Percentiles rank a stretch among this genome's conserved stretches.
Evolutionary conservation across 306 rosid genomes (phyloP).

Genomic region (Argentina anserina): DNA sequence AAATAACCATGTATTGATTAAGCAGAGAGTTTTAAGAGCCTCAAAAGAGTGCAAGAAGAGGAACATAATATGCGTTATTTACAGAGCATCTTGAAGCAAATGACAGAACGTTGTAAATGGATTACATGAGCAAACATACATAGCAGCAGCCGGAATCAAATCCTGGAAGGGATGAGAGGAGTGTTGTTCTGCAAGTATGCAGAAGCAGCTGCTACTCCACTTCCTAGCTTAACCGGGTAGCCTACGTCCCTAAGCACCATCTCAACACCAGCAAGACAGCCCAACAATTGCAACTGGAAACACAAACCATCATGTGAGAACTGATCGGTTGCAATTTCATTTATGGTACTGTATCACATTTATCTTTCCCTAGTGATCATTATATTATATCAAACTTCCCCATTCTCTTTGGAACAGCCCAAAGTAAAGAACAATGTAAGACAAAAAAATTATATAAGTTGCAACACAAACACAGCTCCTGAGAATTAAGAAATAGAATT

Average conservation of each 20-base stretch:
- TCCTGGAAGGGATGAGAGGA: slow-evolving; percentile 89
- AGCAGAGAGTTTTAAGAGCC: slow-evolving; percentile 36
- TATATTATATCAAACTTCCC: background rate
- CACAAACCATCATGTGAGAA: background rate
- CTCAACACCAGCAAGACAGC: slow-evolving; percentile 99
- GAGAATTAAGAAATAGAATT: background rate
- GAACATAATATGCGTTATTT: slow-evolving; percentile 36
- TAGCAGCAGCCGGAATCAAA: slow-evolving; percentile 36
- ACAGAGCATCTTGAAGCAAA: slow-evolving; percentile 42
- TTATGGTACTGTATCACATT: background rate
- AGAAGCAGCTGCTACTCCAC: slow-evolving; percentile 94
- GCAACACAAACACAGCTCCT: background rate
- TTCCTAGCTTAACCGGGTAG: slow-evolving; percentile 90
- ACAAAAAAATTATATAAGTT: background rate
- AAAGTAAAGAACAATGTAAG: background rate
- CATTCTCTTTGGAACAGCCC: background rate
- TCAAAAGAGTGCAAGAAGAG: slow-evolving; percentile 35
- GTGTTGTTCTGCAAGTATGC: slow-evolving; percentile 72
- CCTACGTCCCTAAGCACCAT: slow-evolving; percentile 95
- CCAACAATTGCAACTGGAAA: slow-evolving; percentile 91
- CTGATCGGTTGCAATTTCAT: background rate
- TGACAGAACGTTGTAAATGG: slow-evolving; percentile 22
- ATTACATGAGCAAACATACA: slow-evolving; percentile 21
- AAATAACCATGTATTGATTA: slow-evolving; percentile 16
- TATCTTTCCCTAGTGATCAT: background rate